phyloP scores from a whole-genome alignment of 108 stramenopile species.

The Poteriospumella lacustris region DNA sequence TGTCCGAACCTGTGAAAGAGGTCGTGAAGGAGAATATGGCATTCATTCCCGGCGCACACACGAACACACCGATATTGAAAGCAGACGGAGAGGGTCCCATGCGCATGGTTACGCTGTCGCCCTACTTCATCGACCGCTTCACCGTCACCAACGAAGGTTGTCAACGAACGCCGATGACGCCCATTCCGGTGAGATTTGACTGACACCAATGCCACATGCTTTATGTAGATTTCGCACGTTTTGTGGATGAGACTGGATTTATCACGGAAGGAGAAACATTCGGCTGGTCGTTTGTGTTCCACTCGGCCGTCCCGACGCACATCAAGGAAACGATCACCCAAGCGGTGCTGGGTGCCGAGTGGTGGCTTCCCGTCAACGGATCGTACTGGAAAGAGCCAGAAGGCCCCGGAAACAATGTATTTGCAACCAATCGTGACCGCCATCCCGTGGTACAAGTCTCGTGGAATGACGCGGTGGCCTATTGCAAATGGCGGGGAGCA shows the following conservation, averaged over 20 bases:
- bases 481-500: slow-evolving; percentile 69
- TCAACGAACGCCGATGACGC: too few relatives aligned
- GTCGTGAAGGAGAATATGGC: slow-evolving; percentile 16
- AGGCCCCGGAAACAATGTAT: slow-evolving; percentile 66
- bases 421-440: slow-evolving; percentile 52
- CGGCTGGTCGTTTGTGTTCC: slow-evolving; percentile 55
- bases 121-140: slow-evolving; percentile 45
- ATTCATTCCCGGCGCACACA: not conserved
- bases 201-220: slow-evolving; percentile 50
- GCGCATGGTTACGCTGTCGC: slow-evolving; percentile 34
- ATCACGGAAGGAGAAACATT: slow-evolving; percentile 44
- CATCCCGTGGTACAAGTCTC: slow-evolving; percentile 85
- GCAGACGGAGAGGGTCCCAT: slow-evolving; percentile 47
- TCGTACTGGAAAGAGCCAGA: slow-evolving; percentile 85
- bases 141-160: slow-evolving; percentile 1
- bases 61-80: not conserved
- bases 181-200: not conserved
- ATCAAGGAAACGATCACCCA: slow-evolving; percentile 54
- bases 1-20: too few relatives aligned
- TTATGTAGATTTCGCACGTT: slow-evolving; percentile 79
- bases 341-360: slow-evolving; percentile 66
- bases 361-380: slow-evolving; percentile 80
- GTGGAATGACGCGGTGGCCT: slow-evolving; percentile 85
- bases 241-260: slow-evolving; percentile 71
- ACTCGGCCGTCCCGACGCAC: slow-evolving; percentile 41